A percentile compares a stretch with the other conserved stretches of the same genome.
Evolutionary conservation across 1,284 basidiomycete genomes (phyloP).

Genomic region (Rhodotorula sp.): DNA sequence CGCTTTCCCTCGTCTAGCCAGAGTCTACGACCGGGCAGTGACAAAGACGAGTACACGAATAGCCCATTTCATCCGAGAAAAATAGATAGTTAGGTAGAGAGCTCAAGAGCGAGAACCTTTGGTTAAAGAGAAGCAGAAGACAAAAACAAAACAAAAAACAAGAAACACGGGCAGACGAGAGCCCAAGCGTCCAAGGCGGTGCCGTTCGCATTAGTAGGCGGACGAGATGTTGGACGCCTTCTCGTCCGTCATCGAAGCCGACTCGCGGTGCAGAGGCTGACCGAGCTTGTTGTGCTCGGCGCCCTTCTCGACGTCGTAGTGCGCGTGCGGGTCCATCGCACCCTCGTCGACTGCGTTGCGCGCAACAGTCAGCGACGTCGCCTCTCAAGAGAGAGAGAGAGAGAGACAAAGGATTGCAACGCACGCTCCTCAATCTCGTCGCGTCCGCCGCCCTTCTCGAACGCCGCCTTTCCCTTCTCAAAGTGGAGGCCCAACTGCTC

Average conservation of each 20-base stretch:
- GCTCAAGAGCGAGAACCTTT: not conserved
- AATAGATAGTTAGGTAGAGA: not conserved
- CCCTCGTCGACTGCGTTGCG: slow-evolving; percentile 12
- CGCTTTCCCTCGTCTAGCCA: too few relatives aligned
- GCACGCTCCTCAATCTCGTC: slow-evolving; percentile 34
- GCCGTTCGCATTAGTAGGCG: not conserved
- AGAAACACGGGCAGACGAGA: not conserved
- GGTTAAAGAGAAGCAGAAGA: not conserved
- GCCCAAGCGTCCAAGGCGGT: not conserved
- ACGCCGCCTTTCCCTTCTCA: slow-evolving; percentile 74
- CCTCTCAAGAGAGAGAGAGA: not conserved
- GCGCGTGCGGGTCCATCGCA: not conserved
- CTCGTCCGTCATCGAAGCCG: slow-evolving; percentile 6
- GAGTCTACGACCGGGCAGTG: too few relatives aligned
- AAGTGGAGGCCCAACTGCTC: slow-evolving; percentile 78
- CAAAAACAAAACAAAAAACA: not conserved
- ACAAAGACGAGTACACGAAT: too few relatives aligned
- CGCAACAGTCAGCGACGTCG: not conserved
- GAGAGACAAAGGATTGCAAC: not conserved
- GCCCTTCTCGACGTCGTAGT: slow-evolving; percentile 23
- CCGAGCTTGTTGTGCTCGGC: slow-evolving; percentile 8
- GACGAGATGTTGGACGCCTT: not conserved
- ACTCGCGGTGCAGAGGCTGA: slow-evolving; percentile 22
- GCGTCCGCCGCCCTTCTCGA: slow-evolving; percentile 53
- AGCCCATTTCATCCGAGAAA: too few relatives aligned